phyloP scores from a whole-genome alignment of 306 rosid species.

The Inga oerstediana region DNA sequence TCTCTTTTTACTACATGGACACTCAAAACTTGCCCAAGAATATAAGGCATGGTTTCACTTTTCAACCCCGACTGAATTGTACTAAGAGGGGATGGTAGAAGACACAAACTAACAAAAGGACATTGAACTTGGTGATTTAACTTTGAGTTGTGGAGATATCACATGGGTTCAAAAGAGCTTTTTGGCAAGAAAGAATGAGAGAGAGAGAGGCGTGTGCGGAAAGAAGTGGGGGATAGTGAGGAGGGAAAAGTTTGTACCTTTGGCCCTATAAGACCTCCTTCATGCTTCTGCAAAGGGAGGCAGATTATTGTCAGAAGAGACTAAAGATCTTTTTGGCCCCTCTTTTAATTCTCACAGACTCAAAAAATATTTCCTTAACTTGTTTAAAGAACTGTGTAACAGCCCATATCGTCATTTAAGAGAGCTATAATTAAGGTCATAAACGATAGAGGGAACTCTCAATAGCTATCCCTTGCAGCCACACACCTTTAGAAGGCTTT shows the following conservation, averaged over 20 bases:
- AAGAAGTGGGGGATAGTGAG: slow-evolving; percentile 23
- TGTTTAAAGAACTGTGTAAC: slow-evolving; percentile 31
- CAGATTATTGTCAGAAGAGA: slow-evolving; percentile 56
- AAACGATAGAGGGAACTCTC: slow-evolving; percentile 47
- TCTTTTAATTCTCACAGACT: slow-evolving; percentile 48
- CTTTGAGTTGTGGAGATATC: slow-evolving; percentile 36
- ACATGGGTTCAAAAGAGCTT: slow-evolving; percentile 44
- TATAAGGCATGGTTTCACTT: slow-evolving; percentile 18
- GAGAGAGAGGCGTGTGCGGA: background rate
- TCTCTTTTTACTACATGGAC: background rate
- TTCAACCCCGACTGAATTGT: slow-evolving; percentile 32
- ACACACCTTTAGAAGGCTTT: slow-evolving; percentile 59
- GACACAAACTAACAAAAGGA: slow-evolving; percentile 38
- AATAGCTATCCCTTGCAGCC: slow-evolving; percentile 50
- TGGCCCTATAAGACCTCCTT: slow-evolving; percentile 39
- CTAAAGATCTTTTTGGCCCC: slow-evolving; percentile 49
- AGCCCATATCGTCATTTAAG: slow-evolving; percentile 30
- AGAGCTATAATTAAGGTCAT: slow-evolving; percentile 57
- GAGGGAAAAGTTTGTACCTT: slow-evolving; percentile 47
- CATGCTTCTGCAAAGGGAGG: slow-evolving; percentile 66
- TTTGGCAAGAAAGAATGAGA: slow-evolving; percentile 16
- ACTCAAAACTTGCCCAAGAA: slow-evolving; percentile 4
- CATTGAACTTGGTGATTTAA: slow-evolving; percentile 43
- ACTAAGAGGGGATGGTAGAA: slow-evolving; percentile 16
- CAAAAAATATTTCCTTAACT: slow-evolving; percentile 28